Evolutionary conservation across 2,329 filamentous ascomycete species (phyloP), one percentile per base, ranked within the genome.

Genomic region (Knoxdaviesia proteae): DNA sequence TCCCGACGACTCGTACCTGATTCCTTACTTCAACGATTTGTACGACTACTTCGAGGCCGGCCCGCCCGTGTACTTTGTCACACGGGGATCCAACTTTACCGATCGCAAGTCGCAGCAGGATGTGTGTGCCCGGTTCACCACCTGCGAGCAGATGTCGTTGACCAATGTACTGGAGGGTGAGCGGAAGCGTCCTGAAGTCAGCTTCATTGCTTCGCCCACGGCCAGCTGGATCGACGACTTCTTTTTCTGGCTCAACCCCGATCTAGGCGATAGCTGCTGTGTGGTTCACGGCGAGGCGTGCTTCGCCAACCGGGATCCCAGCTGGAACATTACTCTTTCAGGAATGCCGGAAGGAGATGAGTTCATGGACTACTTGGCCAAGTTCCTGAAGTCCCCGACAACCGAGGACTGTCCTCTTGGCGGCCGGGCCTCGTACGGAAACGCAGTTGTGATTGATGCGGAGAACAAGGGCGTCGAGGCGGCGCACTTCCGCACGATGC

Each of bases 201-300:
- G 86, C 1, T 96, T 86, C 57, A 84, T 98, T 49, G 72, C 84
- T 6, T 78, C 87, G 7, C 81, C 86, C 0, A 78, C 88, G 0
- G 90, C 92, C 3, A 94, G 82, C 57, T 98, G 90, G 90, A 72
- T 98, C 11, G 90, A 98, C 49, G 90, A 98, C 55, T 96, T 84
- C 61, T 84, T 96, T 61, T 71, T 84, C 46, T 98, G 90, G 88
- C 65, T 96, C n/a, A 93, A 96, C 51, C 90, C 90, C 0, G 71
- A 76, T 42, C 71, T 84, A 38, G 61, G 62, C 29, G 80, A 86
- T 38, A 63, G 69, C 41, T 77, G 70, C 61, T 94, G 83, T 52
- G 68, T 81, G 35, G 77, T 88, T 46, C 55, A 74, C 41, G 73
- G 73, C 39, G 64, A 76, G 50, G 67, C 78, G 2, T 98, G 90